A percentile compares a stretch with the other conserved stretches of the same genome.
phyloP scores from a whole-genome alignment of 1,284 basidiomycete species.

The Cryptococcus depauperatus region DNA sequence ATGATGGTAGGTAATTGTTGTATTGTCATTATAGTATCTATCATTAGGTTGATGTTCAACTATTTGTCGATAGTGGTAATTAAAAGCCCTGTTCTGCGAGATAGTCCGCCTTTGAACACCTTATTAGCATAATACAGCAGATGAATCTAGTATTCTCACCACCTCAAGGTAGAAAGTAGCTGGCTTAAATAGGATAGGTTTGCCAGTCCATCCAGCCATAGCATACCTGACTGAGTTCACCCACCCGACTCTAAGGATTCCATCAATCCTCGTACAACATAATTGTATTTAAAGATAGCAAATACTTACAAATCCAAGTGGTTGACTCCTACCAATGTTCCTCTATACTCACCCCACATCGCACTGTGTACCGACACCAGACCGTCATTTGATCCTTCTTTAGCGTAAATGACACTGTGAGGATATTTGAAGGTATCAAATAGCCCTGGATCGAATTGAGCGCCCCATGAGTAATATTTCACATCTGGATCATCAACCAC shows the following conservation, averaged over 20 bases:
- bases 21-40: no score
- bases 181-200: slow-evolving; percentile 76
- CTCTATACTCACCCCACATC: slow-evolving; percentile 66
- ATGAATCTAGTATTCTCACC: slow-evolving; percentile 36
- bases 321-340: slow-evolving; percentile 80
- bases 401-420: slow-evolving; percentile 72
- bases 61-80: no score
- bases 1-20: no score
- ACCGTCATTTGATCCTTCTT: slow-evolving; percentile 91
- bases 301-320: slow-evolving; percentile 68
- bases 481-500: slow-evolving; percentile 70
- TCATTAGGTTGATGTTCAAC: no score
- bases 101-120: slow-evolving; percentile 34
- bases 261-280: slow-evolving; percentile 1
- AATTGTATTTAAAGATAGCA: no score
- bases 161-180: slow-evolving; percentile 80
- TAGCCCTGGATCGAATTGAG: slow-evolving; percentile 73
- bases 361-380: slow-evolving; percentile 84
- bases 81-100: slow-evolving; percentile 42
- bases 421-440: slow-evolving; percentile 82
- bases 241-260: slow-evolving; percentile 45
- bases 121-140: background rate
- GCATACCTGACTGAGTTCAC: slow-evolving; percentile 58
- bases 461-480: slow-evolving; percentile 88
- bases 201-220: slow-evolving; percentile 78